Percentiles rank a stretch among this genome's conserved stretches.
These are phyloP conservation scores for Trichoderma gamsii DNA, from an alignment of 495 filamentous ascomycete genomes.

Conservation along the genomic window DNA sequence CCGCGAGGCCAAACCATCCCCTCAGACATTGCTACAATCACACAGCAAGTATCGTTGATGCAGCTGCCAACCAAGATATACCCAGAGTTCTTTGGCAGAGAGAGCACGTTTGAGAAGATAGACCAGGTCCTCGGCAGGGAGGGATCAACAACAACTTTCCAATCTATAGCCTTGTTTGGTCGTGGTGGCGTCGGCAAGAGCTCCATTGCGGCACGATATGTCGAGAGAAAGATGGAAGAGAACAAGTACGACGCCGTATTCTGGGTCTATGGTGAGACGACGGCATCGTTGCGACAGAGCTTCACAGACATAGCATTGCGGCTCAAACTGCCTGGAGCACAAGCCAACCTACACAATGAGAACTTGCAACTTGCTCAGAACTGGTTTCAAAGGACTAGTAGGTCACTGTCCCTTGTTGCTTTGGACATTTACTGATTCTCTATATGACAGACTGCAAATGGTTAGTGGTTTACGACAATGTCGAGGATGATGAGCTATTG, in stretches of 20 bases:
- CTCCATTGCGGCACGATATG: neutral
- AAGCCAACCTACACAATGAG: constrained; percentile 19
- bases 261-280: constrained; percentile 21
- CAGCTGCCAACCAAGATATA: neutral
- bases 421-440: neutral
- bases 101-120: neutral
- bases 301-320: constrained; percentile 24
- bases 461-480: constrained; percentile 17
- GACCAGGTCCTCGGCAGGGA: neutral
- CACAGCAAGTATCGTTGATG: constrained; percentile 4
- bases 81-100: neutral
- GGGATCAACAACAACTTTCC: neutral
- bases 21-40: neutral
- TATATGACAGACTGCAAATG: constrained; percentile 2
- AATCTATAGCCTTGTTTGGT: neutral
- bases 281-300: constrained; percentile 22
- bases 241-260: constrained; percentile 19
- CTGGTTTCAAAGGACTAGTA: constrained; percentile 16
- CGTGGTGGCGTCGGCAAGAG: constrained; percentile 3
- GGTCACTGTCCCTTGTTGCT: neutral
- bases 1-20: neutral
- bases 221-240: neutral
- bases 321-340: constrained; percentile 19
- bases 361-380: constrained; percentile 20
- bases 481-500: constrained; percentile 10